These are phyloP conservation scores for Diplodia corticola DNA, from an alignment of 2,329 filamentous ascomycete genomes.

Conservation along the genomic window DNA sequence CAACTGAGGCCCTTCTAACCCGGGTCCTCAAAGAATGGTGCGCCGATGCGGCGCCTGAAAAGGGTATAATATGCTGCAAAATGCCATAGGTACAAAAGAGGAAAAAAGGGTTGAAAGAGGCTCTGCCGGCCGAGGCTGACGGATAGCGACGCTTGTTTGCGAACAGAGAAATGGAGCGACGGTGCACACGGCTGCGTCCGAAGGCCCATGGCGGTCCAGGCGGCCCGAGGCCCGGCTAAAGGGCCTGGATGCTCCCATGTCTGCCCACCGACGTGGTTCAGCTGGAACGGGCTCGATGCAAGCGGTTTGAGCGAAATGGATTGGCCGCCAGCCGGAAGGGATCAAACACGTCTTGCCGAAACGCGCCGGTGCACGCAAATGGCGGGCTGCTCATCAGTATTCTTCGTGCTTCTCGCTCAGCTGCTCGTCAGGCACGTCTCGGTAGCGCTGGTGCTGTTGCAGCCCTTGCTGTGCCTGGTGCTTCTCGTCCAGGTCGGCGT, in stretches of 20 bases:
- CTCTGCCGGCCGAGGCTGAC: not conserved
- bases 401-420: not conserved
- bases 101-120: not conserved
- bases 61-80: not conserved
- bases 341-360: not conserved
- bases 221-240: not conserved
- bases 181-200: not conserved
- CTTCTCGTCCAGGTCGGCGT: conserved; percentile 12
- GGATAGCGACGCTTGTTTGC: not conserved
- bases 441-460: not conserved
- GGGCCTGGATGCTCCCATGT: not conserved
- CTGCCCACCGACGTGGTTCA: not conserved
- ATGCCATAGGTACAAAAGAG: not conserved
- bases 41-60: not conserved
- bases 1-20: not conserved
- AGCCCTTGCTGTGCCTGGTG: not conserved
- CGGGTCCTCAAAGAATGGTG: not conserved
- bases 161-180: not conserved
- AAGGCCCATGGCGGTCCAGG: not conserved
- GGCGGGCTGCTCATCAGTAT: not conserved
- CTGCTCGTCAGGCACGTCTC: not conserved
- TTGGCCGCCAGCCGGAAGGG: not conserved
- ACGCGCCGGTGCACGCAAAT: not conserved
- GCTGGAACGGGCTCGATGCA: not conserved
- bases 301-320: not conserved